Conservation (phyloP, 2,329 filamentous ascomycete species). For the Microcyclospora tardicrescens region DNA sequence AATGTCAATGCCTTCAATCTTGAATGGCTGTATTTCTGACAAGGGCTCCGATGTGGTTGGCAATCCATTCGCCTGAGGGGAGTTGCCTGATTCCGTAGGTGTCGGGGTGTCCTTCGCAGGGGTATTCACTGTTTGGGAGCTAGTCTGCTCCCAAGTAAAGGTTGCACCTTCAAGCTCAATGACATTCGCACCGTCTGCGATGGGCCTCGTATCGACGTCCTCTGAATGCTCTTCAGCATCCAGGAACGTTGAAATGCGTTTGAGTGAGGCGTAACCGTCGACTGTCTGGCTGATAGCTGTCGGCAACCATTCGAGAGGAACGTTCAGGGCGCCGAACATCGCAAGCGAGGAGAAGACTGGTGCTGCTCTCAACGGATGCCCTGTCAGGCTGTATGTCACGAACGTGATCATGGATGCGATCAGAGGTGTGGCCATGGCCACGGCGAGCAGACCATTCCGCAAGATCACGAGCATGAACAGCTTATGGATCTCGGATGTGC, state of each 20-base stretch:
- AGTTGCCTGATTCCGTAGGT: slow-evolving; percentile 20
- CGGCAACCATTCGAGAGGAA: slow-evolving; percentile 81
- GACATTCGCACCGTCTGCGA: slow-evolving; percentile 39
- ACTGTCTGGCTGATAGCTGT: slow-evolving; percentile 79
- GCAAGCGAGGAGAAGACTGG: slow-evolving; percentile 85
- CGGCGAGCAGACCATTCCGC: slow-evolving; percentile 70
- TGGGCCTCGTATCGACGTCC: slow-evolving; percentile 53
- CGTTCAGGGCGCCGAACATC: slow-evolving; percentile 79
- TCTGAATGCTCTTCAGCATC: slow-evolving; percentile 72
- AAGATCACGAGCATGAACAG: slow-evolving; percentile 75
- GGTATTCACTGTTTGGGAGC: slow-evolving; percentile 37
- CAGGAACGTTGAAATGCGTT: slow-evolving; percentile 78
- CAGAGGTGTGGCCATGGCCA: slow-evolving; percentile 75
- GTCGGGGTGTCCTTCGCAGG: slow-evolving; percentile 22
- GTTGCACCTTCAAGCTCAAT: slow-evolving; percentile 58
- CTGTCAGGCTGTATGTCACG: slow-evolving; percentile 57
- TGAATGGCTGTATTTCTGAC: slow-evolving; percentile 38
- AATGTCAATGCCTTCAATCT: slow-evolving; percentile 52
- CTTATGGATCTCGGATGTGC: slow-evolving; percentile 63
- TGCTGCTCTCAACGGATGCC: slow-evolving; percentile 58
- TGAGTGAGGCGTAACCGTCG: slow-evolving; percentile 74
- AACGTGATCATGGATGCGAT: slow-evolving; percentile 94
- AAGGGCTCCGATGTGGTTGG: slow-evolving; percentile 30
- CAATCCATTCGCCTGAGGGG: slow-evolving; percentile 32
- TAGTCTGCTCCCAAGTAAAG: slow-evolving; percentile 74